Base-by-base conservation (phyloP, 768 basidiomycete genomes). In the Leccinum longicurvipes region DNA sequence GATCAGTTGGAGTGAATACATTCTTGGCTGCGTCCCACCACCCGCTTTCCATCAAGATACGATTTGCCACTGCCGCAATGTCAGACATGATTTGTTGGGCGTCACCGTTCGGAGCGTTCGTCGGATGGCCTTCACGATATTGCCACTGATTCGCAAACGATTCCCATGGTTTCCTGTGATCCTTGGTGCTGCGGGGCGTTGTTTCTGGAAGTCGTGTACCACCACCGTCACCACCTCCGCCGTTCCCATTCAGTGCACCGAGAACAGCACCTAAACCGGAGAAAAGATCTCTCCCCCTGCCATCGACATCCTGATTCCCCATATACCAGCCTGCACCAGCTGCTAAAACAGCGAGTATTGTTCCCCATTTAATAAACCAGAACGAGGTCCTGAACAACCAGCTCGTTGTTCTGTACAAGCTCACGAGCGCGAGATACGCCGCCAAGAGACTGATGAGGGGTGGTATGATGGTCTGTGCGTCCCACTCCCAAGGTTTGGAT, bases 321-420 rank as follows among this genome's bases (percentile, higher is more conserved):
- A 82, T 69, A 47, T 82, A 71, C 79, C 82, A 89, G 10, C 82
- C 84, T 15, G 72, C 67, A 8, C 75, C 77, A 6, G 79, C 84
- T n/a, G 80, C 77, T 8, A 86, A 62, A 2, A 76, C 70, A 12
- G 76, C 79, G 9, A 89, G 57, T 47, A 93, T 72, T 11, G 76
- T 72, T 23, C 85, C 86, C 90, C 90, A 93, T 72, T 93, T 93
- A 63, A 88, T 67, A 63, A 89, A 79, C 77, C 81, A 90, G 60
- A 90, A 69, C 25, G 72, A 74, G 31, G 81, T 82, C 57, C 87
- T 80, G 59, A 91, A 72, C 63, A 87, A 76, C 85, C 87, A 91
- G 23, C 78, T 79, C 12, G 89, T 85, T 5, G 91, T 91, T 57
- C 88, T 86, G 72, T 91, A 91, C 51, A 91, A 70, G 67, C 84